phyloP scores from a whole-genome alignment of 257 asterid genomes.

The Solanum pinnatisectum region DNA sequence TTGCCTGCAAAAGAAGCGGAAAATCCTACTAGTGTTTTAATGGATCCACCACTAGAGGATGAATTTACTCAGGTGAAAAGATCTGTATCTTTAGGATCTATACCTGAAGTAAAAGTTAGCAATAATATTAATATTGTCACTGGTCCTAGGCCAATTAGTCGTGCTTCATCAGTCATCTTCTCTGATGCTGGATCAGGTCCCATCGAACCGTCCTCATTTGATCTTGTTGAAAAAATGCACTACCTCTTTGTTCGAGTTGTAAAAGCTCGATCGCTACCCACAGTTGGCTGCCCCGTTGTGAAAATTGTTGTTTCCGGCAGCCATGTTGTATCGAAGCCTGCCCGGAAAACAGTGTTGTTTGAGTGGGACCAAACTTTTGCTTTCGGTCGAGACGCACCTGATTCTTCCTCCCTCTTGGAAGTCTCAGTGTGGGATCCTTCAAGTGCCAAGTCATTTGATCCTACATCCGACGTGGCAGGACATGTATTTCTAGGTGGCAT shows the following conservation, averaged over 20 bases:
- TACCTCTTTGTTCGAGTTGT: constrained; percentile 72
- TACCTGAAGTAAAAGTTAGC: constrained; percentile 34
- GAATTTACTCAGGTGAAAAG: constrained; percentile 30
- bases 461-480: constrained; percentile 29
- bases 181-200: constrained; percentile 42
- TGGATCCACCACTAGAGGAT: constrained; percentile 14
- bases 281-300: constrained; percentile 59
- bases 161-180: constrained; percentile 51
- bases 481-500: constrained; percentile 73
- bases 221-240: constrained; percentile 83
- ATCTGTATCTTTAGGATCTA: constrained; percentile 29
- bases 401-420: constrained; percentile 58
- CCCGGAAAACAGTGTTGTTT: constrained; percentile 45
- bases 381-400: constrained; percentile 49
- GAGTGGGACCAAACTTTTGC: constrained; percentile 92
- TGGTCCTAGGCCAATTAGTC: constrained; percentile 59
- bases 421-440: constrained; percentile 74
- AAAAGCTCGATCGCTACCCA: constrained; percentile 68
- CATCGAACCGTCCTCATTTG: constrained; percentile 68
- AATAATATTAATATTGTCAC: neutral
- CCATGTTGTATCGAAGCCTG: constrained; percentile 63
- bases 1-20: constrained; percentile 4
- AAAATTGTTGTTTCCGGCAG: constrained; percentile 57
- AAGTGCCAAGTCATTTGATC: constrained; percentile 2
- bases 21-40: constrained; percentile 1